Percentiles rank a stretch among this genome's conserved stretches.
Conservation (phyloP, 2,329 filamentous ascomycete species). For the Fusarium odoratissimum region DNA sequence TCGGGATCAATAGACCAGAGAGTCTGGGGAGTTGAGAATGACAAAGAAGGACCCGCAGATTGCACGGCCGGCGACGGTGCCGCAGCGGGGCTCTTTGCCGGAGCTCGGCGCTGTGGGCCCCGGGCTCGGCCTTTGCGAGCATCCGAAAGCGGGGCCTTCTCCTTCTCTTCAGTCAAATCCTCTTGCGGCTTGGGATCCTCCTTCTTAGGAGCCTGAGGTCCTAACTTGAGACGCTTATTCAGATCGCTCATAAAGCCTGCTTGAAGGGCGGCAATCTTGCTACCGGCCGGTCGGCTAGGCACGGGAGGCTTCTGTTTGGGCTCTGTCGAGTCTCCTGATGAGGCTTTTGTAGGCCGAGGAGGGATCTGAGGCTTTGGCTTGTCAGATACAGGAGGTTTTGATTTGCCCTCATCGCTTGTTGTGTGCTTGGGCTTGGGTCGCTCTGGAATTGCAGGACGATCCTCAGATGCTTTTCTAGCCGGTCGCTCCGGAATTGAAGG, state of each 20-base stretch:
- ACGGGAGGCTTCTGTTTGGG: constrained; percentile 84
- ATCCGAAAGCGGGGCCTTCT: constrained; percentile 85
- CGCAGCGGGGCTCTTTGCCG: constrained; percentile 62
- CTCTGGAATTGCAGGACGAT: constrained; percentile 61
- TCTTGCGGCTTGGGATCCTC: constrained; percentile 72
- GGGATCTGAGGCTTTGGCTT: constrained; percentile 71
- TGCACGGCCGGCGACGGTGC: constrained; percentile 47
- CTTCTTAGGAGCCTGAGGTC: constrained; percentile 83
- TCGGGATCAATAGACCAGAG: constrained; percentile 65
- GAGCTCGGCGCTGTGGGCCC: constrained; percentile 83
- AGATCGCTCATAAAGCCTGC: constrained; percentile 93
- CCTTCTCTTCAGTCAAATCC: constrained; percentile 66
- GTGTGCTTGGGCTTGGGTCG: constrained; percentile 65
- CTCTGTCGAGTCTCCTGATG: constrained; percentile 55
- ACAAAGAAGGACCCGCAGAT: constrained; percentile 54
- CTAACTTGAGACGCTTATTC: constrained; percentile 87
- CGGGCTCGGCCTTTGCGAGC: constrained; percentile 90
- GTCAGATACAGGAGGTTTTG: constrained; percentile 59
- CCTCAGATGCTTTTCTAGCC: constrained; percentile 54
- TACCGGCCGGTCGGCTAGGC: constrained; percentile 77
- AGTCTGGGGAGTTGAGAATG: constrained; percentile 60
- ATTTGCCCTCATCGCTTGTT: constrained; percentile 52
- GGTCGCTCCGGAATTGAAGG: constrained; percentile 49
- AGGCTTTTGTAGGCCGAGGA: constrained; percentile 68
- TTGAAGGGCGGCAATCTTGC: constrained; percentile 91